Evolutionary conservation across 2,329 filamentous ascomycete species (phyloP).

Genomic region (Hymenoscyphus albidus): DNA sequence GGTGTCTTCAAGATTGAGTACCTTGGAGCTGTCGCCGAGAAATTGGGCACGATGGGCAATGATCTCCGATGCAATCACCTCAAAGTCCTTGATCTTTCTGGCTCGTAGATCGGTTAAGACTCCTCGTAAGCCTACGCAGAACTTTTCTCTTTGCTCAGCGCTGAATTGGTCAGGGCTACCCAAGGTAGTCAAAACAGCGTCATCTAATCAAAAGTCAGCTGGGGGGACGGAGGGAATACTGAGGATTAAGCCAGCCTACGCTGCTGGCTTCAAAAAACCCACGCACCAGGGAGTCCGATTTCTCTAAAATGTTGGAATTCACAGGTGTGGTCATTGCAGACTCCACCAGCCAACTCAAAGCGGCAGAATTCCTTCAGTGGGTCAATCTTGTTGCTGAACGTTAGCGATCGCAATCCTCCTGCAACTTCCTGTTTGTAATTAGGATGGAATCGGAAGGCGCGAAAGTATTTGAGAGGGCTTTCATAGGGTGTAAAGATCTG

Average conservation of each 20-base stretch:
- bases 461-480: conserved; percentile 78
- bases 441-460: conserved; percentile 86
- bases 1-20: conserved; percentile 51
- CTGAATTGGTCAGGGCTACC: conserved; percentile 63
- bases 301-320: conserved; percentile 74
- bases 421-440: conserved; percentile 64
- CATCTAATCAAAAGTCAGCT: conserved; percentile 52
- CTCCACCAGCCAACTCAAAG: conserved; percentile 64
- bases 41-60: conserved; percentile 64
- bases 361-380: conserved; percentile 70
- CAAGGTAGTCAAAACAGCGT: conserved; percentile 68
- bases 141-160: conserved; percentile 57
- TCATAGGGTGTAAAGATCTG: conserved; percentile 60
- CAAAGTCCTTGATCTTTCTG: conserved; percentile 61
- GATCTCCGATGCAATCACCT: conserved; percentile 63
- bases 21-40: conserved; percentile 59
- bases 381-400: conserved; percentile 90
- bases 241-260: conserved; percentile 22
- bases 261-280: conserved; percentile 27
- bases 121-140: conserved; percentile 57
- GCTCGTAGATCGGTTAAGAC: conserved; percentile 58
- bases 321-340: conserved; percentile 72
- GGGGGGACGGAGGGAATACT: conserved; percentile 33
- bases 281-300: conserved; percentile 74
- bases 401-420: conserved; percentile 82